Percentiles rank a stretch among this genome's conserved stretches.
Evolutionary conservation across 2,329 filamentous ascomycete genomes (phyloP).

Genomic region (Aspergillaceae sp.): DNA sequence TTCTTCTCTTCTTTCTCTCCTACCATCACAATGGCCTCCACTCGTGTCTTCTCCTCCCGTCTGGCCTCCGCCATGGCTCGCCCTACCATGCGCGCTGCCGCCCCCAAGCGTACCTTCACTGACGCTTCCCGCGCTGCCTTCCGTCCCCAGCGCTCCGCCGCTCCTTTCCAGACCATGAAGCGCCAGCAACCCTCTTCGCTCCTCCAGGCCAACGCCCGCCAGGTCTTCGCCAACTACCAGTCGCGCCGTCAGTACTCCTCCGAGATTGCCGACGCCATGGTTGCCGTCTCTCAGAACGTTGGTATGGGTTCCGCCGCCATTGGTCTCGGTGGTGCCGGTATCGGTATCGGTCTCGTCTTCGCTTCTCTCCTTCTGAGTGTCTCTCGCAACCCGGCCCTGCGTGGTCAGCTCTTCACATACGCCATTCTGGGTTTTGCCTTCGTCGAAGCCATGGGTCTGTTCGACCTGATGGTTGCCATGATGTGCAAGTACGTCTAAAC

Average conservation of each 20-base stretch:
- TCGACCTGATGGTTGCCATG: slow-evolving; percentile 86
- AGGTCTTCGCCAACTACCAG: slow-evolving; percentile 50
- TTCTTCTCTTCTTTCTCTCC: slow-evolving; percentile 4
- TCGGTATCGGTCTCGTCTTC: slow-evolving; percentile 93
- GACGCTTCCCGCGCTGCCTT: slow-evolving; percentile 41
- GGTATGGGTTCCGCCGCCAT: slow-evolving; percentile 86
- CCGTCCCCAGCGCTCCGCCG: slow-evolving; percentile 26
- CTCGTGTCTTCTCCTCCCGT: slow-evolving; percentile 68
- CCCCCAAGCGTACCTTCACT: slow-evolving; percentile 63
- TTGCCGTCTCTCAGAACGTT: slow-evolving; percentile 84
- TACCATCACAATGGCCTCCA: slow-evolving; percentile 67
- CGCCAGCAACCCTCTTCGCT: slow-evolving; percentile 61
- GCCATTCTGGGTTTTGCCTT: slow-evolving; percentile 93
- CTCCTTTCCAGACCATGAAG: slow-evolving; percentile 66
- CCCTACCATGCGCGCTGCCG: slow-evolving; percentile 60
- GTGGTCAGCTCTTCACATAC: slow-evolving; percentile 92
- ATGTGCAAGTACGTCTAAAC: slow-evolving; percentile 73
- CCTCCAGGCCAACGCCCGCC: slow-evolving; percentile 57
- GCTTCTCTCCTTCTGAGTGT: slow-evolving; percentile 80
- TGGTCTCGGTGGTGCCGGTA: slow-evolving; percentile 85
- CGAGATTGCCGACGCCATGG: slow-evolving; percentile 75
- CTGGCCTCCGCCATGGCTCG: slow-evolving; percentile 60
- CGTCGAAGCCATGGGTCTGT: slow-evolving; percentile 72
- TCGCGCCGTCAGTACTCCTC: slow-evolving; percentile 73
- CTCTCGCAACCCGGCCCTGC: slow-evolving; percentile 88